Evolutionary conservation across 164 flowering plant genomes (phyloP), one percentile per base, ranked within the genome.

Genomic region (Macadamia tetraphylla): DNA sequence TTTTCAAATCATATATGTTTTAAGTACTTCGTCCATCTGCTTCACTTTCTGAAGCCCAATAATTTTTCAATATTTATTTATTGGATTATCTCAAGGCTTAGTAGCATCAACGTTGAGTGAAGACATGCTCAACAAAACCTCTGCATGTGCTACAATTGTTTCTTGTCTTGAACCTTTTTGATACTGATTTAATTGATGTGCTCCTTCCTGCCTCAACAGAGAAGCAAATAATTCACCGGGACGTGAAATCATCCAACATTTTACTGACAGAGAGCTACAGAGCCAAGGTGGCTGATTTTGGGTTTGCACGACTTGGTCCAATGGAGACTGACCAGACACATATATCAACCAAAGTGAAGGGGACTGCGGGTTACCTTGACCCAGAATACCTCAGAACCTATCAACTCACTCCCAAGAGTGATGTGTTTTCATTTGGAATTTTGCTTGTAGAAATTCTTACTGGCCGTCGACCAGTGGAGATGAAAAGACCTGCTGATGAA

Each of bases 211-310:
- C 49, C 61, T 44, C 60, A 67, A 72, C 85, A 94, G 99, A 88
- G 81, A 90, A 83, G 85, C 90, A 84, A 76, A 90, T 94, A 31
- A 92, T 94, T 68, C 99, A 94, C 69, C 86, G 99, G 68, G 98
- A 94, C 63, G 91, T 94, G 72, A 94, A 94, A 81, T 85, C 99
- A 42, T 89, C 99, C 74, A 94, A 94, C 77, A 94, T 94, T 79
- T 86, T 94, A 66, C 82, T 94, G 62, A 94, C 98, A 3, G 94
- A 90, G 71, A 83, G 78, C 80, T 74, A 79, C 76, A 84, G 90
- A 72, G 96, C 99, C 58, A 94, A 94, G 77, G 99, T 94, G 49
- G 92, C 99, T 13, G 99, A 92, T 80, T 94, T 94, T 77, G 99
- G 99, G 59, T 94, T 94, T 78, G 99, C 99, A 49, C 87, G 84